Percentiles rank a stretch among this genome's conserved stretches.
These are phyloP conservation scores for Phyllosticta citribraziliensis DNA, from an alignment of 2,329 filamentous ascomycete species.

Conservation along the genomic window DNA sequence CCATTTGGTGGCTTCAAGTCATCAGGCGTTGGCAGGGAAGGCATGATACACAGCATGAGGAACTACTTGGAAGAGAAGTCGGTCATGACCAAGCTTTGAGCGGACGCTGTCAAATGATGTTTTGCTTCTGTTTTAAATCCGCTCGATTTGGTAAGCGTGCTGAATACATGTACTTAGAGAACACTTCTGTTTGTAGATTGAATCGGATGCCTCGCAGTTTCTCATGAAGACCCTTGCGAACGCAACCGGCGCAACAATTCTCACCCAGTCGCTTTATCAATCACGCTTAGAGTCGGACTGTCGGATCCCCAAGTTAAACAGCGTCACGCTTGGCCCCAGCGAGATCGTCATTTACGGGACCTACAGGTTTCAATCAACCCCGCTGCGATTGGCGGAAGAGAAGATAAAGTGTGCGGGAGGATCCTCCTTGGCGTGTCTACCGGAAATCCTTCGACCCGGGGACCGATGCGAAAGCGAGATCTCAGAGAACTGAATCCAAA, in stretches of 20 bases:
- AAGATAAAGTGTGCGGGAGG: background rate
- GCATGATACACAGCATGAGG: slow-evolving; percentile 20
- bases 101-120: background rate
- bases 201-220: background rate
- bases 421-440: background rate
- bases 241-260: too few species aligned
- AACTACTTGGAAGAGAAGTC: slow-evolving; percentile 28
- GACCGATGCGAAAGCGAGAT: background rate
- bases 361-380: background rate
- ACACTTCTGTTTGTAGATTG: background rate
- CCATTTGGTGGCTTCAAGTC: slow-evolving; percentile 34
- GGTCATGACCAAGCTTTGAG: slow-evolving; percentile 20
- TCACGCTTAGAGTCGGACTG: too few species aligned
- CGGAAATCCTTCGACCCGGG: background rate
- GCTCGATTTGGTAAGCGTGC: background rate
- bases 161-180: background rate
- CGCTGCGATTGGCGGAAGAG: background rate
- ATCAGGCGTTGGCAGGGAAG: slow-evolving; percentile 26
- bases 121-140: background rate
- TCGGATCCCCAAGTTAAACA: background rate
- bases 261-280: too few species aligned
- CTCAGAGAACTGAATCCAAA: background rate
- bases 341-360: background rate
- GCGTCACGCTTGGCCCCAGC: background rate
- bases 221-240: too few species aligned